Evolutionary conservation across 2,329 filamentous ascomycete species (phyloP).

Genomic region (Calonectria fujianensis): DNA sequence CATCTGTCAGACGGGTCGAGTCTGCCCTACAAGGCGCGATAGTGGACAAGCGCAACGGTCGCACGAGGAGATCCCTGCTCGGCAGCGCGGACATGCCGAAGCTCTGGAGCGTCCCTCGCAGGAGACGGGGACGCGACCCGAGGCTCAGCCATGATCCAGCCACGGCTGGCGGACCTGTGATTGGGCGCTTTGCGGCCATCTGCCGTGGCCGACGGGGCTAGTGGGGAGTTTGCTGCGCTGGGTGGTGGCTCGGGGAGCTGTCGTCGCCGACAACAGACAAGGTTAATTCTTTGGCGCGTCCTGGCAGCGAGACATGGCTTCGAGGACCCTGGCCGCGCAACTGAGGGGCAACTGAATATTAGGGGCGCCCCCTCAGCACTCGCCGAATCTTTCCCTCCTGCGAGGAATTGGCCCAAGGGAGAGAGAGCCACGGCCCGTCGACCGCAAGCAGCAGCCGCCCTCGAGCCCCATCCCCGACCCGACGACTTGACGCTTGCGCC

Average conservation of each 20-base stretch:
- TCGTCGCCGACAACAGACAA: background rate
- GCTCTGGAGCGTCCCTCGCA: background rate
- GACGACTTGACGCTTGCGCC: too few relatives aligned
- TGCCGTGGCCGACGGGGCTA: background rate
- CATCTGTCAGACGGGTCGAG: background rate
- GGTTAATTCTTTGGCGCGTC: slow-evolving; percentile 2
- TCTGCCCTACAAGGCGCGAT: slow-evolving; percentile 5
- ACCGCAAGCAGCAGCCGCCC: background rate
- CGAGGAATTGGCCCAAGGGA: background rate
- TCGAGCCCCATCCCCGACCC: background rate
- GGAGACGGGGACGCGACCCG: slow-evolving; percentile 3
- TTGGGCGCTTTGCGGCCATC: background rate
- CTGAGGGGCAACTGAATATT: slow-evolving; percentile 1
- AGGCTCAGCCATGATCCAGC: background rate
- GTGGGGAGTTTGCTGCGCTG: background rate
- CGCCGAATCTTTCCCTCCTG: background rate
- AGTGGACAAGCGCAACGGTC: slow-evolving; percentile 11
- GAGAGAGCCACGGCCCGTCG: background rate
- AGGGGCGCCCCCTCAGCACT: slow-evolving; percentile 18
- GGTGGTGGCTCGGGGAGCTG: slow-evolving; percentile 10
- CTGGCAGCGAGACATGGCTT: background rate
- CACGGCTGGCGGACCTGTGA: background rate
- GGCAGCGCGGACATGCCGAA: slow-evolving; percentile 16
- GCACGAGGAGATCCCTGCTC: background rate
- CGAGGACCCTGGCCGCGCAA: background rate